A percentile compares a stretch with the other conserved stretches of the same genome.
Evolutionary conservation across 2,329 filamentous ascomycete genomes (phyloP).

Genomic region (Sodiomyces alkalinus): DNA sequence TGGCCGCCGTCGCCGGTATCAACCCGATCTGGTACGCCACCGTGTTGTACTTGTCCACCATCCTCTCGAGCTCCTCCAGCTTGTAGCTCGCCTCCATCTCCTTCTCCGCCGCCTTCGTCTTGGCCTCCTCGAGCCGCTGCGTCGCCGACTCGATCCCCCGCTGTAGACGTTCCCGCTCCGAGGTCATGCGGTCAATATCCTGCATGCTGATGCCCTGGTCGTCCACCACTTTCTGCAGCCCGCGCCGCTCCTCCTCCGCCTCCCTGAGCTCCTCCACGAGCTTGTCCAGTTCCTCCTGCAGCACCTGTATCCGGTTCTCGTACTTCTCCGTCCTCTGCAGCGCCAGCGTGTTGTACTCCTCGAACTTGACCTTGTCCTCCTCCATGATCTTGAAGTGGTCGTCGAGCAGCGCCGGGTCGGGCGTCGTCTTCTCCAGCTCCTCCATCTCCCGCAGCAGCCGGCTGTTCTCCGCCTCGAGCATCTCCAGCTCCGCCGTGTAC

Average conservation of each 20-base stretch:
- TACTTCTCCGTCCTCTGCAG: conserved; percentile 81
- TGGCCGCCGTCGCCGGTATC: conserved; percentile 70
- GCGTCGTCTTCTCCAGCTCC: conserved; percentile 73
- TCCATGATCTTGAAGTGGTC: conserved; percentile 87
- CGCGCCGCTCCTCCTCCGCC: conserved; percentile 66
- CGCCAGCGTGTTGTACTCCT: conserved; percentile 80
- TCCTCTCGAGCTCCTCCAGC: conserved; percentile 81
- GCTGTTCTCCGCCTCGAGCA: conserved; percentile 75
- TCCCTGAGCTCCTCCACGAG: conserved; percentile 59
- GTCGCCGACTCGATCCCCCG: conserved; percentile 68
- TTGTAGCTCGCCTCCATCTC: conserved; percentile 76
- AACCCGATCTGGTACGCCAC: conserved; percentile 86
- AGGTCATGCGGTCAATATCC: conserved; percentile 98
- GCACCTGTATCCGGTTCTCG: conserved; percentile 59
- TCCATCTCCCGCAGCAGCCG: conserved; percentile 74
- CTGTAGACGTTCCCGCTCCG: conserved; percentile 85
- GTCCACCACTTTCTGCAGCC: conserved; percentile 75
- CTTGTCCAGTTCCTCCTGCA: conserved; percentile 79
- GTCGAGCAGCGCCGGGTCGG: conserved; percentile 70
- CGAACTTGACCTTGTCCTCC: conserved; percentile 88
- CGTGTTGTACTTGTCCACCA: conserved; percentile 85
- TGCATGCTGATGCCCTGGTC: conserved; percentile 90
- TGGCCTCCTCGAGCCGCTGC: conserved; percentile 67
- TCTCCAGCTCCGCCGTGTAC: conserved; percentile 69
- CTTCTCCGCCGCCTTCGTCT: conserved; percentile 68